Base-by-base conservation (phyloP, 805 yeast genomes). In the Torulaspora gathmanii region DNA sequence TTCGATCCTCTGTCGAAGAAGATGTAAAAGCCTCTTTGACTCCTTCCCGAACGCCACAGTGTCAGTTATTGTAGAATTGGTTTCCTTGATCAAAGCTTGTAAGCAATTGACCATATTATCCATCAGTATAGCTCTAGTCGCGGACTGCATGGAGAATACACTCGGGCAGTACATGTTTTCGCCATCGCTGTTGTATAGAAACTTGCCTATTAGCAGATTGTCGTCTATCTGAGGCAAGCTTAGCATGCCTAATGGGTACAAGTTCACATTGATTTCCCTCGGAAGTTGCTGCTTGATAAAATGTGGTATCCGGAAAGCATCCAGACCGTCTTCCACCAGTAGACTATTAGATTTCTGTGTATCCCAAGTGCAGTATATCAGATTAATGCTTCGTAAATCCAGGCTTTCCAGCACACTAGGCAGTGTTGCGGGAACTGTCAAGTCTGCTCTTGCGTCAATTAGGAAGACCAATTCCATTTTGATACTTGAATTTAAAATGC, bases 101-200 rank as follows among this genome's bases (percentile, higher is more conserved):
- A 64, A 17, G 11, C 57, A 53, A 43, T 56, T 55, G 2, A 50
- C 52, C 58, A 64, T 52, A 42, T 63, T 61, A 33, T 63, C 65
- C 11, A 53, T 17, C 8, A 64, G 42, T 15, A 64, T 47, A 13
- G 46, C 43, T 37, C 63, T 54, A 1, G 65, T 57, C 3, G 64
- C 60, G 1, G 49, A 41, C 27, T 54, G 50, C 49, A 58, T 42
- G 12, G 63, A 57, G n/a, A 6, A 42, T 9, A 40, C 37, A 3
- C 40, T 44, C 1, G 67, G 66, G 5, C 40, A 35, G 35, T 60
- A 64, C 52, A 64, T 29, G 42, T 53, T 58, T 27, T 56, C 57
- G n/a, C 53, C 49, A 3, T 57, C 59, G 4, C 39, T 34, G 41
- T 61, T 63, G 45, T 45, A 54, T 22, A 63, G 38, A 4, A 56